These are phyloP conservation scores for Hyaloscypha bicolor DNA, from an alignment of 495 filamentous ascomycete species.

Conservation along the genomic window DNA sequence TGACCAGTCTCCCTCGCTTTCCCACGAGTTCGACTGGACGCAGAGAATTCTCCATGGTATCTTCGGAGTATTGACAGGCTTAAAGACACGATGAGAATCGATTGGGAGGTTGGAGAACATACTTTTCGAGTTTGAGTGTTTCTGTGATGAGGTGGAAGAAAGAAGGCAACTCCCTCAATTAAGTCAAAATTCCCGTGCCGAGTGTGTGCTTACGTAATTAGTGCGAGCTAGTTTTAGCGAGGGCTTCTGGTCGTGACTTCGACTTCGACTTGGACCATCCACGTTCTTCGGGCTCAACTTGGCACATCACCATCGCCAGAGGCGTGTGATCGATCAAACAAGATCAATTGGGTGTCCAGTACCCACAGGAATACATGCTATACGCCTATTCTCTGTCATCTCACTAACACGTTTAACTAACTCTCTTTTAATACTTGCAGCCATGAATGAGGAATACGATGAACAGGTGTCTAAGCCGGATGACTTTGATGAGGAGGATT, in stretches of 20 bases:
- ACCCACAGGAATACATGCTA: constrained; percentile 21
- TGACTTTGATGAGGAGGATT: constrained; percentile 1
- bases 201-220: neutral
- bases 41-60: neutral
- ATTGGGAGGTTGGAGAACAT: neutral
- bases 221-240: neutral
- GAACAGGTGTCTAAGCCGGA: neutral
- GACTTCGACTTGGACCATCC: no score
- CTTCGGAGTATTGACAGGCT: neutral
- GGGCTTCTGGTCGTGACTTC: neutral
- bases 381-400: neutral
- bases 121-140: constrained; percentile 12
- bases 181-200: neutral
- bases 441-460: constrained; percentile 13
- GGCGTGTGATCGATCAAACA: neutral
- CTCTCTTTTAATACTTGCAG: neutral
- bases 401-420: constrained; percentile 22
- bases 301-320: neutral
- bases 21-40: neutral
- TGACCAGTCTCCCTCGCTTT: neutral
- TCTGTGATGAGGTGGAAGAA: constrained; percentile 12
- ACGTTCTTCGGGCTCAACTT: neutral
- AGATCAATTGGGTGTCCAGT: constrained; percentile 17
- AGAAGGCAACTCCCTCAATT: neutral
- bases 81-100: neutral